These are phyloP conservation scores for Fragaria ananassa DNA, from an alignment of 306 rosid species.

Conservation along the genomic window DNA sequence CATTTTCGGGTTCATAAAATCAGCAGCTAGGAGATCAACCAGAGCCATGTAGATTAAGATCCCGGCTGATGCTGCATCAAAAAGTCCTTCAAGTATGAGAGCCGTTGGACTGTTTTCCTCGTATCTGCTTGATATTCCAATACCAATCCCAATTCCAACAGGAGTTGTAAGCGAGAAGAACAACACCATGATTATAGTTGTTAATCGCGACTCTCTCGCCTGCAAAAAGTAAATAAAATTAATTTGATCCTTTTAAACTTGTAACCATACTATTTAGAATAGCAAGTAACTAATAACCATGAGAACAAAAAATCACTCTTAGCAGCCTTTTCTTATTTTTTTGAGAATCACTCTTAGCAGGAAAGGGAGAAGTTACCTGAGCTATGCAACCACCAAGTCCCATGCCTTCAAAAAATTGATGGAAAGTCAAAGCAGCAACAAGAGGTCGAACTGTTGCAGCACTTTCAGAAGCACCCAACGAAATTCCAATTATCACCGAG, in stretches of 20 bases:
- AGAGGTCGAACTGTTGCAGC: conserved; percentile 61
- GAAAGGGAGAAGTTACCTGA: conserved; percentile 44
- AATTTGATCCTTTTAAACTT: neutral
- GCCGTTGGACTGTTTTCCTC: conserved; percentile 47
- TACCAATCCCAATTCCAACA: conserved; percentile 49
- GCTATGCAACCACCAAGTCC: conserved; percentile 81
- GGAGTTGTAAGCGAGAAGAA: conserved; percentile 67
- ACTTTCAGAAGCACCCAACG: conserved; percentile 69
- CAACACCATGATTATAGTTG: conserved; percentile 33
- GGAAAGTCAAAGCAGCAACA: conserved; percentile 69
- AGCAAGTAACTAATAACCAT: too few relatives aligned
- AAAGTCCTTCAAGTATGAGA: conserved; percentile 46
- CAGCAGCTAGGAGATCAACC: conserved; percentile 42
- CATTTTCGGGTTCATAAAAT: conserved; percentile 36
- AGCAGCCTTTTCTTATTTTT: too few relatives aligned
- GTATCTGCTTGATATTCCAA: conserved; percentile 34
- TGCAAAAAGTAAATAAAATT: neutral
- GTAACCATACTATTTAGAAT: neutral
- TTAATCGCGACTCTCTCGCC: conserved; percentile 30
- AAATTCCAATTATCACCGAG: conserved; percentile 74
- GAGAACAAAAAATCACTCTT: too few relatives aligned
- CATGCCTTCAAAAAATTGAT: conserved; percentile 90
- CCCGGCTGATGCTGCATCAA: conserved; percentile 60
- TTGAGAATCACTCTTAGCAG: too few relatives aligned
- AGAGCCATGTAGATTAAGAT: conserved; percentile 62